Evolutionary conservation across 768 basidiomycete genomes (phyloP).

Genomic region (Cytidiella melzeri): DNA sequence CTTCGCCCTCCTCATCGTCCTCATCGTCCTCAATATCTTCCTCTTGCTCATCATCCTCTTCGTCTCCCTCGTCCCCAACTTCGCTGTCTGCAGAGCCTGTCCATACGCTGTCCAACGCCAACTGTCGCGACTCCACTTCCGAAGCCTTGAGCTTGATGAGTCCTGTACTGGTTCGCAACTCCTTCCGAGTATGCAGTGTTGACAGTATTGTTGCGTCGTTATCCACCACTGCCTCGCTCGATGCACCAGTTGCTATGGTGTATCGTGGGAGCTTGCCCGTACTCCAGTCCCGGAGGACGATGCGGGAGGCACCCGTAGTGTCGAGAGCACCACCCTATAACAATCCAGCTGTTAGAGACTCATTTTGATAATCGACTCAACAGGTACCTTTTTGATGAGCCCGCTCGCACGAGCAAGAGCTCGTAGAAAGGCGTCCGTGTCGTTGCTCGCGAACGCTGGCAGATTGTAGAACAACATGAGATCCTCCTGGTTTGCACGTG

Average conservation of each 20-base stretch:
- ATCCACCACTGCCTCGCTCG: background rate
- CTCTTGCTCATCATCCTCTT: slow-evolving; percentile 25
- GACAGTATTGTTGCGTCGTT: slow-evolving; percentile 47
- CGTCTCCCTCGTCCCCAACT: slow-evolving; percentile 30
- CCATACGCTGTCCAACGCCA: slow-evolving; percentile 35
- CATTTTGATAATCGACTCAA: too few species aligned
- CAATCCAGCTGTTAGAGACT: too few species aligned
- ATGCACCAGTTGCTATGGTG: slow-evolving; percentile 30
- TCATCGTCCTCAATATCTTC: slow-evolving; percentile 33
- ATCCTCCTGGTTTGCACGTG: slow-evolving; percentile 67
- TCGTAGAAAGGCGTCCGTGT: slow-evolving; percentile 67
- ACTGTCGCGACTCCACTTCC: slow-evolving; percentile 33
- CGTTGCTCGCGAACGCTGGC: slow-evolving; percentile 68
- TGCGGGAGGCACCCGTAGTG: slow-evolving; percentile 65
- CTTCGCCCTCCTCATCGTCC: slow-evolving; percentile 24
- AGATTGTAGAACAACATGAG: slow-evolving; percentile 85
- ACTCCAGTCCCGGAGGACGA: slow-evolving; percentile 83
- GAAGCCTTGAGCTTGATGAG: slow-evolving; percentile 45
- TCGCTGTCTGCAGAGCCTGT: slow-evolving; percentile 33
- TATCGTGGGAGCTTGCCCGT: slow-evolving; percentile 69
- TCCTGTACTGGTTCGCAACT: slow-evolving; percentile 48
- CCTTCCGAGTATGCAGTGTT: slow-evolving; percentile 49
- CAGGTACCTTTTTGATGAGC: slow-evolving; percentile 74
- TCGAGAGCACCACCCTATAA: slow-evolving; percentile 67
- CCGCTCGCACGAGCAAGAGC: slow-evolving; percentile 70